Base-by-base conservation (phyloP, 371 early-diverging fungal genomes). In the Apophysomyces ossiformis region DNA sequence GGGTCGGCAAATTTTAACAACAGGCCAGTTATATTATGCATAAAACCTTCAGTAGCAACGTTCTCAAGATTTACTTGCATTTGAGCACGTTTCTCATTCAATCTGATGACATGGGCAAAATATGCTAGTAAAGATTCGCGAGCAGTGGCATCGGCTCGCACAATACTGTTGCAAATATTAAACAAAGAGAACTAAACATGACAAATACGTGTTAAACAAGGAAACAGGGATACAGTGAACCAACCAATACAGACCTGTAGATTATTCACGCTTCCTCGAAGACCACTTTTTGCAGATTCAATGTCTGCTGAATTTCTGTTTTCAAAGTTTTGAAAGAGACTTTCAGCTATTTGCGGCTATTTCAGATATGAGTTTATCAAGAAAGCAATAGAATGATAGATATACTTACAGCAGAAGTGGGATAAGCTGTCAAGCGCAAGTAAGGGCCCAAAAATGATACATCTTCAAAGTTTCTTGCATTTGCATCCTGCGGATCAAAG, bases 31-130 rank as follows among this genome's bases (percentile, higher is more conserved):
- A 95, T 74, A 65, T 95, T 96, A 63, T 86, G 88, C 73, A 96
- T 86, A 74, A 96, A 94, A 13, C 97, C 96, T 74, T 96, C 95
- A 11, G 92, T 85, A 1, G 94, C 90, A 0, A 95, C 93, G 4
- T 84, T 85, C 0, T 83, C 69, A 15, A 75, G 76, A 67, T 98
- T 94, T 11, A 95, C 88, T 76, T 93, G 95, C 89, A 96, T 90
- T 38, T 91, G 90, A 0, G 90, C 92, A 44, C 97, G 89, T 54
- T 85, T 87, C 45, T 85, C 84, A 56, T 97, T 98, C 58, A 87
- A 67, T 13, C 74, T 69, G 44, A 94, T 64, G 0, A 89, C 77
- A 18, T 81, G 82, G 11, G 89, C 84, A 63, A 94, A 83, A 62
- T 89, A 93, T 4, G 74, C 50, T 46, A 96, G 66, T 9, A 92